Conservation (phyloP, 306 rosid species). For the Phaseolus lunatus region DNA sequence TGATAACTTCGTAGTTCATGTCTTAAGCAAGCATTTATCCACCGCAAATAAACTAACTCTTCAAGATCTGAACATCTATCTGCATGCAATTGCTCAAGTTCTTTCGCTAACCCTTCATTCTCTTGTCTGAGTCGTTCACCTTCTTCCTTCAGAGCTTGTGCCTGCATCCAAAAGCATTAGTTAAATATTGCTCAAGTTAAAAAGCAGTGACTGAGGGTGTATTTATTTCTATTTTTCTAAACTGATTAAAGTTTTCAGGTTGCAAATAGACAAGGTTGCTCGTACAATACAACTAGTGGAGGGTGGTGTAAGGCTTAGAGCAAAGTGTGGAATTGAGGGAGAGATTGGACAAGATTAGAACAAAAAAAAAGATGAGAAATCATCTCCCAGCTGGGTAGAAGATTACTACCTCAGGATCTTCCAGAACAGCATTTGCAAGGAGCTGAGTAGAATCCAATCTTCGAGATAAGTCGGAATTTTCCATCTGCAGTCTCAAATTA, state of each 20-base stretch:
- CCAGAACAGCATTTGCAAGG: slow-evolving; percentile 79
- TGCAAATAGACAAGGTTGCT: background rate
- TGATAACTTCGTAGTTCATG: slow-evolving; percentile 77
- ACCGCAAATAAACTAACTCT: slow-evolving; percentile 83
- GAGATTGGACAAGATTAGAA: background rate
- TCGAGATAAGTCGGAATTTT: slow-evolving; percentile 67
- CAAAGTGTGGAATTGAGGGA: background rate
- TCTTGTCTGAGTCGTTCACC: slow-evolving; percentile 51
- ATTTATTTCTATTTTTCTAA: background rate
- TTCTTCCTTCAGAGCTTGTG: slow-evolving; percentile 59
- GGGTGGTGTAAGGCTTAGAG: background rate
- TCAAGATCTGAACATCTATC: slow-evolving; percentile 77
- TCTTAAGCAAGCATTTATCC: slow-evolving; percentile 94
- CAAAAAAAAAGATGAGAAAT: background rate
- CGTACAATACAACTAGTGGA: background rate
- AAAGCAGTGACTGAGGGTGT: background rate
- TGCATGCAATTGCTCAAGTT: slow-evolving; percentile 66
- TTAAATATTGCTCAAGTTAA: slow-evolving; percentile 20
- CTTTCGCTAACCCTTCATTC: slow-evolving; percentile 59
- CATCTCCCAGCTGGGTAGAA: background rate
- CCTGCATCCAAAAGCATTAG: slow-evolving; percentile 54
- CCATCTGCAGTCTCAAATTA: slow-evolving; percentile 62
- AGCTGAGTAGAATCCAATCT: slow-evolving; percentile 83
- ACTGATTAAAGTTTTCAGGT: background rate
- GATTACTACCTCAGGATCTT: slow-evolving; percentile 68